Base-by-base conservation (phyloP, 1,284 basidiomycete genomes). In the Abortiporus biennis region DNA sequence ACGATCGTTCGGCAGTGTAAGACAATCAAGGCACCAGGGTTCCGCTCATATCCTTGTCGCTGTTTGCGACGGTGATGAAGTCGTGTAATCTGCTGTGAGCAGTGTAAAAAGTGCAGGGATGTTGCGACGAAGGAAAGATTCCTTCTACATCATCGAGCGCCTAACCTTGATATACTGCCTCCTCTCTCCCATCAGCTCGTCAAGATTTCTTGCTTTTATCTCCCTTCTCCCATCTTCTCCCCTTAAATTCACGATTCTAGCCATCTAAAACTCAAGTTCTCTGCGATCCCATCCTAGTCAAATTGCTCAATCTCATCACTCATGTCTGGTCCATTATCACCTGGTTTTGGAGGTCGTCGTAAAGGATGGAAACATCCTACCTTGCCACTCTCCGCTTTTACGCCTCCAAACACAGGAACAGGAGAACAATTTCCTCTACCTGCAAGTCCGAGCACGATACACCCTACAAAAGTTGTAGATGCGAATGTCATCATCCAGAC, bases 331-430 rank as follows among this genome's bases (percentile, higher is more conserved):
- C 68, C 54, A 46, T 60, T 42, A 57, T 62, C 71, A 17, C 71
- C 72, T 15, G 65, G 68, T 39, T 62, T 71, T 39, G 65, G 63
- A 25, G 56, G 57, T 4, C 74, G 78, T 51, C 76, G 80, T 52
- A 85, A 75, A 57, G 76, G 72, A 19, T 69, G 69, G 24, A 85
- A 78, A 32, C 19, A 78, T 5, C 85, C 85, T 6, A 72, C 68
- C 34, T 74, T 89, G 13, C 85, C 85, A 0, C 57, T 78, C 24
- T 85, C 83, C 11, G 85, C 78, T 0, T 89, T 89, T 55, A 75
- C 69, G 19, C 75, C 81, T 0, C 80, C 83, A 22, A 81, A 73
- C 61, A 69, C 78, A 3, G 77, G 77, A 44, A 73, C 77, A 1
- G 72, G 72, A 21, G 85, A 86, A 39, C 65, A 65, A 2, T 87